Base-by-base conservation (phyloP, 768 basidiomycete genomes). In the Boletus patriciae region DNA sequence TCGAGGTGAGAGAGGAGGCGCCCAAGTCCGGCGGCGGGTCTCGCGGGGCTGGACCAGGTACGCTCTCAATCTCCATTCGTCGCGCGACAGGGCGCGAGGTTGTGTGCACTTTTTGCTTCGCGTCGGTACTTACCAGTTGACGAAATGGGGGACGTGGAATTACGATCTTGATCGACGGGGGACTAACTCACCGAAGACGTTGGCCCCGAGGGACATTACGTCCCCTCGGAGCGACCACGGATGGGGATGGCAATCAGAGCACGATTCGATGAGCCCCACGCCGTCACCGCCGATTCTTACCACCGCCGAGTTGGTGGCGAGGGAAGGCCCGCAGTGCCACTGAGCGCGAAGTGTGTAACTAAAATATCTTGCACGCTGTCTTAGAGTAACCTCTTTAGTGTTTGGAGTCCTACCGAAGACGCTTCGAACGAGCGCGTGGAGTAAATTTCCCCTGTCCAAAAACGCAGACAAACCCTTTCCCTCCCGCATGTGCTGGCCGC, bases 41-140 rank as follows among this genome's bases (percentile, higher is more conserved):
- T 92, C 10, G 88, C 95, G 40, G 90, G 92, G 66, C 72, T 95
- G 43, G 94, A 96, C 71, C 83, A 86, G 49, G 90, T 95, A 13
- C 82, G 85, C 40, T 93, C 91, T 0, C 70, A 94, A 47, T 93
- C 45, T 83, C 85, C 8, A 81, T 80, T 59, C 85, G 92, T 6
- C 80, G 88, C 73, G 79, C 50, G 82, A 58, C 66, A 74, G 66
- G 82, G 82, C 81, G 58, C 40, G 37, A 37, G 37, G 52, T 54
- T 25, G 36, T 37, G 47, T 56, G 8, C 15, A 4, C 29, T 18
- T 12, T 34, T 25, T 49, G 36, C 7, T 19, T 23, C 45, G 23
- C 19, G 3, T 23, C 8, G 23, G 7, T 21, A 15, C 5, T n/a
- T n/a, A n/a, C n/a, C 12, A 57, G 45, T 33, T 54, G n/a, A 61